Base-by-base conservation (phyloP, 2,329 filamentous ascomycete genomes). In the Ophiostoma ulmi region DNA sequence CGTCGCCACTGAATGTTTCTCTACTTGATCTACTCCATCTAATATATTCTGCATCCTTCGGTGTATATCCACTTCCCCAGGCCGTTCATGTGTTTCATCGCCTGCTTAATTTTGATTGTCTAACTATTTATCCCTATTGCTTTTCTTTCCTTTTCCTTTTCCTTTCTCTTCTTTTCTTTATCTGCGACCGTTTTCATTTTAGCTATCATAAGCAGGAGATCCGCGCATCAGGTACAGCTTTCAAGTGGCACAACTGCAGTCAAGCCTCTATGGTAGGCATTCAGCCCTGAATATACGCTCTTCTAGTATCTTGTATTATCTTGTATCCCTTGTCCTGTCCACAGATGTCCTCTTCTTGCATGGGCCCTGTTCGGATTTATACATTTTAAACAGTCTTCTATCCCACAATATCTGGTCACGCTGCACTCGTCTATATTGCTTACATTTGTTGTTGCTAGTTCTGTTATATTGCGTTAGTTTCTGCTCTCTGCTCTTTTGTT, bases 11-110 rank as follows among this genome's bases (percentile, higher is more conserved):
- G 44, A 5, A n/a, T n/a, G 22, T 58, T 55, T 8, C 26, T 58
- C 52, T 17, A 26, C 52, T 20, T 17, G n/a, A 20, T n/a, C 44
- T 48, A 2, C 20, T 7, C 13, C 20, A 58, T 58, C n/a, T 26
- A 6, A 22, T 58, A 7, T 26, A 11, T 58, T 58, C n/a, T 63
- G 14, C 26, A 17, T 22, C 35, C 58, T 55, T 55, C 10, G 17
- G 36, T 35, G 20, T 52, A 36, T 63, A 35, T 63, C 58, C 58
- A 63, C 58, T 63, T 63, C 58, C 58, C 58, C 26, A 63, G 58
- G 26, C 58, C 58, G 58, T 35, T 61, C 7, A 22, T 35, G 55
- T 31, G 31, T 31, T 31, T 31, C 31, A 31, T 31, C 31, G 31
- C 31, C 4, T 31, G 31, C 31, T 4, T 31, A 0, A 31, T 31